These are phyloP conservation scores for Pseudogymnoascus sp. DNA, from an alignment of 2,329 filamentous ascomycete species.

Conservation along the genomic window DNA sequence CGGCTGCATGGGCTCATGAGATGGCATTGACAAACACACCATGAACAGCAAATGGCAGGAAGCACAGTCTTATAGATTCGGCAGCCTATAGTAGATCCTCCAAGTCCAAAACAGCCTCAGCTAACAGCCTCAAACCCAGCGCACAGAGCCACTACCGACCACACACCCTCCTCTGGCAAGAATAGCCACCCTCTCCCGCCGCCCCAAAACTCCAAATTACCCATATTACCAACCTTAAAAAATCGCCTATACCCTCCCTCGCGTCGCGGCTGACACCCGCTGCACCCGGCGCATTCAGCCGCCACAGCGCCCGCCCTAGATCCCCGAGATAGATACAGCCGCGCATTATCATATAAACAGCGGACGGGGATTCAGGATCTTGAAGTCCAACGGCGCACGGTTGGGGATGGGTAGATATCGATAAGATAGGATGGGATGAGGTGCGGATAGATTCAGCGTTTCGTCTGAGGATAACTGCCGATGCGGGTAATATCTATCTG, in stretches of 20 bases:
- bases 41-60: not conserved
- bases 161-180: not conserved
- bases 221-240: constrained; percentile 6
- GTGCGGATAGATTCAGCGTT: not conserved
- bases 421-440: not conserved
- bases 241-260: not conserved
- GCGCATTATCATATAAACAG: not conserved
- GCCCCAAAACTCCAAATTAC: not conserved
- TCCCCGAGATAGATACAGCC: not conserved
- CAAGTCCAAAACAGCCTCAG: not conserved
- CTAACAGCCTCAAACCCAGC: not conserved
- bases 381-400: not conserved
- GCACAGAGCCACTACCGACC: not conserved
- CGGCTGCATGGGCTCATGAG: not conserved
- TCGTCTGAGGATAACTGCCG: not conserved
- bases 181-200: not conserved
- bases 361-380: not conserved
- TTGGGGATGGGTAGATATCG: not conserved
- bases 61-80: not conserved
- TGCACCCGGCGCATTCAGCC: constrained; percentile 4
- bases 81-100: not conserved
- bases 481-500: constrained; percentile 3
- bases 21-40: not conserved
- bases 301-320: not conserved
- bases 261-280: not conserved